These are phyloP conservation scores for Mortierella sp. DNA, from an alignment of 371 early-diverging fungal species.

Conservation along the genomic window DNA sequence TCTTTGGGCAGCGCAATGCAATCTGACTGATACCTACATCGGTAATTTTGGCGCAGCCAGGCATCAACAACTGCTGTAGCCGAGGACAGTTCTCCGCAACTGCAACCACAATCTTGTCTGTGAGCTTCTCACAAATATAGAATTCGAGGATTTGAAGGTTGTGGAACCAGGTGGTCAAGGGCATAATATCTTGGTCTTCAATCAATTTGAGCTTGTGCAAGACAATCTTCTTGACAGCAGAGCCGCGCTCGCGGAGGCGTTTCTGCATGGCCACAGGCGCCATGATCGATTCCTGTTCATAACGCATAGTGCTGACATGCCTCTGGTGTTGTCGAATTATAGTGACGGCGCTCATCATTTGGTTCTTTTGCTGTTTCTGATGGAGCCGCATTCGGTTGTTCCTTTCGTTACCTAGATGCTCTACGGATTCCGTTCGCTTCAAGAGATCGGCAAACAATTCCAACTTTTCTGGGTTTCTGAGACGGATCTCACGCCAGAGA, in stretches of 20 bases:
- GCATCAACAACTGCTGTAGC: conserved; percentile 62
- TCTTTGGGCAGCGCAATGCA: conserved; percentile 61
- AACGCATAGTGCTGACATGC: neutral
- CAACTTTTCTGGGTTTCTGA: conserved; percentile 34
- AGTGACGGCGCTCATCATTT: neutral
- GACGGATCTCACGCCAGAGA: conserved; percentile 54
- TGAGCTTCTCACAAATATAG: conserved; percentile 69
- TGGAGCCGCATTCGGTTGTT: conserved; percentile 5
- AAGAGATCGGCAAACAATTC: conserved; percentile 34
- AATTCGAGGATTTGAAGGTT: conserved; percentile 48
- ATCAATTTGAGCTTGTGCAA: conserved; percentile 52
- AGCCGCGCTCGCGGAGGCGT: conserved; percentile 45
- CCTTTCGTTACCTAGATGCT: conserved; percentile 35
- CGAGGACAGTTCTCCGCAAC: conserved; percentile 57
- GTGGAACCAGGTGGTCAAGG: conserved; percentile 46
- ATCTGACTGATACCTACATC: conserved; percentile 61
- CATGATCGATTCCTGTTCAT: conserved; percentile 31
- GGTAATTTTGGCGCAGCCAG: conserved; percentile 69
- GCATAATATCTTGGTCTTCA: conserved; percentile 42
- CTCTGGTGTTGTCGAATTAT: neutral
- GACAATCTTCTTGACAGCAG: conserved; percentile 47
- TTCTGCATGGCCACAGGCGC: conserved; percentile 27
- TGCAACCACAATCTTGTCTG: conserved; percentile 57
- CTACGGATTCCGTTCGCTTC: conserved; percentile 42
- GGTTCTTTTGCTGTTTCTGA: neutral